These are phyloP conservation scores for Globisporangium ultimum DNA, from an alignment of 352 stramenopile species.

Conservation along the genomic window DNA sequence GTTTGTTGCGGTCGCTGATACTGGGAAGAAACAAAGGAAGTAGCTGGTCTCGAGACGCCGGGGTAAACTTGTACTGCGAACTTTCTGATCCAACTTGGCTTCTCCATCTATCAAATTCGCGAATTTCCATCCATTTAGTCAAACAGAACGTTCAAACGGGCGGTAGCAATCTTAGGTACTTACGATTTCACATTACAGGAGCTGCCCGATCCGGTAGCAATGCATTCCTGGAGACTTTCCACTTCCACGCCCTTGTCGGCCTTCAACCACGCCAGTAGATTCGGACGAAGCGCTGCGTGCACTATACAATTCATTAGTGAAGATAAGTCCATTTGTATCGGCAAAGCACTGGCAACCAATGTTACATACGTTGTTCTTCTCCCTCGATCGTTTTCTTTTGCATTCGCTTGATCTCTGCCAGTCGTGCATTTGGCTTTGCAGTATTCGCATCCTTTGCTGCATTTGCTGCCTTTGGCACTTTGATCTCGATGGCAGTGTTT, in stretches of 20 bases:
- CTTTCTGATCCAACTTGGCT: conserved; percentile 20
- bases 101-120: conserved; percentile 26
- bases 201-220: conserved; percentile 22
- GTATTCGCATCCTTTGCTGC: background rate
- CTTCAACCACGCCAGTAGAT: conserved; percentile 45
- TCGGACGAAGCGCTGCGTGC: conserved; percentile 24
- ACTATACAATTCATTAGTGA: background rate
- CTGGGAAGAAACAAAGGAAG: conserved; percentile 10
- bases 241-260: conserved; percentile 52
- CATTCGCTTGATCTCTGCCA: background rate
- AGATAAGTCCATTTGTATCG: background rate
- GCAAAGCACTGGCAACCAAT: background rate
- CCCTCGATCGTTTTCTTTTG: background rate
- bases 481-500: too few species aligned
- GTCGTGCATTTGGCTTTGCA: background rate
- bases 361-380: background rate
- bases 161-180: conserved; percentile 2
- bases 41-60: conserved; percentile 6
- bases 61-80: conserved; percentile 10
- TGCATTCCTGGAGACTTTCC: conserved; percentile 28
- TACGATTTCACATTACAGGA: conserved; percentile 47
- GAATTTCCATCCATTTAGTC: background rate
- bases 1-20: conserved; percentile 20
- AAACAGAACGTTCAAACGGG: background rate
- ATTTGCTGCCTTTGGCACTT: background rate